Evolutionary conservation across 768 basidiomycete species (phyloP).

Genomic region (Heimioporus sp.): DNA sequence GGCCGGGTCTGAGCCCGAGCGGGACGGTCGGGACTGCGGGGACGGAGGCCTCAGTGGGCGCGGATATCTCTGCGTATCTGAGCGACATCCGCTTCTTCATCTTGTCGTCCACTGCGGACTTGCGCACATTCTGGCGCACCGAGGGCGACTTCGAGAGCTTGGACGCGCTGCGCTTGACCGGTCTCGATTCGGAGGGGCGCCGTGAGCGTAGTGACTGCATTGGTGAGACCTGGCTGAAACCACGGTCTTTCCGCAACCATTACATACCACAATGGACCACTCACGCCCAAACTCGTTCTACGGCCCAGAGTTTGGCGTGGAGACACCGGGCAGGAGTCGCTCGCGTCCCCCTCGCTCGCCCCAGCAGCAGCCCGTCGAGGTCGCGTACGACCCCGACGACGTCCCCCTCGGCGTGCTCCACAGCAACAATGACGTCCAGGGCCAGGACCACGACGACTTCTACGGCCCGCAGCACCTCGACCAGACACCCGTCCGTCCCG

Average conservation of each 20-base stretch:
- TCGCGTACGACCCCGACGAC: constrained; percentile 39
- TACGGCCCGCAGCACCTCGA: constrained; percentile 27
- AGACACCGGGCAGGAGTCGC: background rate
- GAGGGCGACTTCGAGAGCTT: constrained; percentile 30
- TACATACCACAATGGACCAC: constrained; percentile 23
- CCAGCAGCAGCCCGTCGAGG: constrained; percentile 29
- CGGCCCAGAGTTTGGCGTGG: constrained; percentile 22
- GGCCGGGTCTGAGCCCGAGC: constrained; percentile 36
- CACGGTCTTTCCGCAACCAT: constrained; percentile 10
- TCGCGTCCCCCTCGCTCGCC: constrained; percentile 13
- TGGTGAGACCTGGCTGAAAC: too few relatives aligned
- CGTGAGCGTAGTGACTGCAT: constrained; percentile 59
- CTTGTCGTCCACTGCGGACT: constrained; percentile 69
- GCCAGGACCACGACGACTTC: constrained; percentile 45
- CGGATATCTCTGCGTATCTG: constrained; percentile 85
- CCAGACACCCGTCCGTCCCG: constrained; percentile 32
- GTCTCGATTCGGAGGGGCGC: constrained; percentile 44
- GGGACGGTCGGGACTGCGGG: constrained; percentile 63
- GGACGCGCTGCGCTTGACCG: constrained; percentile 31
- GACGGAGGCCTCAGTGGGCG: constrained; percentile 55
- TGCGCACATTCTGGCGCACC: constrained; percentile 44
- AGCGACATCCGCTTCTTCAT: constrained; percentile 96
- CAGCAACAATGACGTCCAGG: constrained; percentile 27
- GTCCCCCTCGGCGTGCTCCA: constrained; percentile 31
- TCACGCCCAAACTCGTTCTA: constrained; percentile 38